Percentiles rank a stretch among this genome's conserved stretches.
These are phyloP conservation scores for Globisporangium camurandrum DNA, from an alignment of 352 stramenopile species.

Conservation along the genomic window DNA sequence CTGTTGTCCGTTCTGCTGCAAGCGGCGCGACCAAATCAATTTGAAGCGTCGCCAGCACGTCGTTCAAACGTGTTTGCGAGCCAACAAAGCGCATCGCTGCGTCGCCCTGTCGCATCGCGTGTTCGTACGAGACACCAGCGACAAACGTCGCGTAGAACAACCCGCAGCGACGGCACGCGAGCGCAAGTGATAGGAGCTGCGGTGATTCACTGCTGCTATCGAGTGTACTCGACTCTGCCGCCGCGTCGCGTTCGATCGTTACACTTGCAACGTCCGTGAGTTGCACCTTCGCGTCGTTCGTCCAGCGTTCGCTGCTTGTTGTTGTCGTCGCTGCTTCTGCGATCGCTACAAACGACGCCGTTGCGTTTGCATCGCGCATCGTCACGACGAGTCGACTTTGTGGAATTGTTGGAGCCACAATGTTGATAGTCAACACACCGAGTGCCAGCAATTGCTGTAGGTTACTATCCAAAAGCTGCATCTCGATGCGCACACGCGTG, in stretches of 20 bases:
- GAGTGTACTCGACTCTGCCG: no score
- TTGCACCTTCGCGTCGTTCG: background rate
- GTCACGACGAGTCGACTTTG: conserved; percentile 7
- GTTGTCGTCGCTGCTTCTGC: background rate
- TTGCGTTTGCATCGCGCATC: background rate
- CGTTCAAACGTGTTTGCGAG: conserved; percentile 7
- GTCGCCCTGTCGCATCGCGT: conserved; percentile 16
- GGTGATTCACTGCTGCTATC: no score
- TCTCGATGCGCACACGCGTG: conserved; percentile 6
- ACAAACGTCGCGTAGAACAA: conserved; percentile 23
- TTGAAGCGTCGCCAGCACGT: conserved; percentile 17
- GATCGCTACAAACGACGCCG: background rate
- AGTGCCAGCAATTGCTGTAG: no score
- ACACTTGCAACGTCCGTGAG: conserved; percentile 1
- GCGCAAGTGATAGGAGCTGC: conserved; percentile 13
- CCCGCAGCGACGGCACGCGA: conserved; percentile 19
- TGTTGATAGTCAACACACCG: background rate
- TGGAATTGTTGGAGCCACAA: background rate
- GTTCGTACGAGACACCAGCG: conserved; percentile 36
- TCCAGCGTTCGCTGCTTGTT: no score
- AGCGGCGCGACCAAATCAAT: conserved; percentile 1
- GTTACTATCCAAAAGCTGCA: no score
- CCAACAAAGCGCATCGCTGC: conserved; percentile 19
- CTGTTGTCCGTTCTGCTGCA: background rate
- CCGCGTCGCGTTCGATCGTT: background rate